Conservation (phyloP, 352 stramenopile genomes). For the Albugo laibachii region DNA sequence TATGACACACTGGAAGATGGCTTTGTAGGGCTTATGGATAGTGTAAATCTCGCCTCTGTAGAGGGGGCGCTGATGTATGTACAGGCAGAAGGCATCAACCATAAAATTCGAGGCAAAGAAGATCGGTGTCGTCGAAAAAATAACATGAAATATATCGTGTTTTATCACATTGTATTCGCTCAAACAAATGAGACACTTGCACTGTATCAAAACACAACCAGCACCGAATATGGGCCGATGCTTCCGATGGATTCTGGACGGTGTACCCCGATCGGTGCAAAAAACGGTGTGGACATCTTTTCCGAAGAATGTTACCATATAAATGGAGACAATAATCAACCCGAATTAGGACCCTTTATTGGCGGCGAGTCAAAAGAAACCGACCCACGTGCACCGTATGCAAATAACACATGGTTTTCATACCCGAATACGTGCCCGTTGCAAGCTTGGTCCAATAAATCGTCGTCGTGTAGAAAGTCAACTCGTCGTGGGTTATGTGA, state of each 20-base stretch:
- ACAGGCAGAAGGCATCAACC: slow-evolving; percentile 4
- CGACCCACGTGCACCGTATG: slow-evolving; percentile 32
- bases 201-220: slow-evolving; percentile 27
- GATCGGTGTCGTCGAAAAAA: slow-evolving; percentile 23
- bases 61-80: slow-evolving; percentile 5
- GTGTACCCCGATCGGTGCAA: slow-evolving; percentile 2
- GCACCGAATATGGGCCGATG: slow-evolving; percentile 17
- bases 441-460: slow-evolving; percentile 26
- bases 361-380: slow-evolving; percentile 19
- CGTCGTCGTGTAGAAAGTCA: slow-evolving; percentile 19
- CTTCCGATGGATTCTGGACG: slow-evolving; percentile 7
- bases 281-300: slow-evolving; percentile 9
- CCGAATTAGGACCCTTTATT: slow-evolving; percentile 28
- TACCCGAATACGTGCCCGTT: slow-evolving; percentile 32
- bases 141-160: slow-evolving; percentile 40
- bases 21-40: slow-evolving; percentile 12
- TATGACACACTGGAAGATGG: slow-evolving; percentile 3
- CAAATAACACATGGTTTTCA: slow-evolving; percentile 54
- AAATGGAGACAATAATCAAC: slow-evolving; percentile 34
- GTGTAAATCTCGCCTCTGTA: slow-evolving; percentile 3
- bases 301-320: slow-evolving; percentile 36
- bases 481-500: slow-evolving; percentile 23
- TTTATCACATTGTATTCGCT: slow-evolving; percentile 46
- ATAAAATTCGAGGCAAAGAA: slow-evolving; percentile 2
- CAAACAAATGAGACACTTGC: slow-evolving; percentile 40